Conservation (phyloP, 2,329 filamentous ascomycete genomes). For the Hypoxylon sp. region DNA sequence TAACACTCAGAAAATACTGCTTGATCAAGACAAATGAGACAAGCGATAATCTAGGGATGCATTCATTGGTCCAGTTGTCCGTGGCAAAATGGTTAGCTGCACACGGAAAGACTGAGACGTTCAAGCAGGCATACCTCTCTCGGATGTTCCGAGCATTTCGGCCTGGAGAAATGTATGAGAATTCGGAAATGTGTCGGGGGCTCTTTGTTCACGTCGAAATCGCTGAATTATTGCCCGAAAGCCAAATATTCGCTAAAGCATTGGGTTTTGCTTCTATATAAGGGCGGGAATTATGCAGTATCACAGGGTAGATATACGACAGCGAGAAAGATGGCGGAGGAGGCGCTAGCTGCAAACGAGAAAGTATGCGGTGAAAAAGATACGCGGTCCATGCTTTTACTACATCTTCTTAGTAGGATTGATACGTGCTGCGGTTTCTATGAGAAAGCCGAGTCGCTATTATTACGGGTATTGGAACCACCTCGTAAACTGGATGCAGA, state of each 20-base stretch:
- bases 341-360: not conserved
- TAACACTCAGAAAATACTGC: not conserved
- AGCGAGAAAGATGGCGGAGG: not conserved
- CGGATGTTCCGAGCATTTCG: slow-evolving; percentile 1
- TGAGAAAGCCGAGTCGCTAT: not conserved
- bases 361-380: not conserved
- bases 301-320: not conserved
- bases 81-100: not conserved
- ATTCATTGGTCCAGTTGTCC: slow-evolving; percentile 1
- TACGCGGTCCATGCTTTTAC: accelerated
- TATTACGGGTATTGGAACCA: not conserved
- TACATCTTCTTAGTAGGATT: not conserved
- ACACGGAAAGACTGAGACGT: not conserved
- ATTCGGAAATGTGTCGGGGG: not conserved
- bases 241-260: not conserved
- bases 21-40: not conserved
- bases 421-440: not conserved
- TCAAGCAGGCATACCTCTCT: not conserved
- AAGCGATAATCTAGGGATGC: not conserved
- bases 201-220: not conserved
- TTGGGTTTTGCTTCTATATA: not conserved
- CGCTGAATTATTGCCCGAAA: not conserved
- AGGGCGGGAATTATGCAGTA: not conserved
- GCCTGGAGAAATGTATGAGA: not conserved
- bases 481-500: not conserved